Base-by-base conservation (phyloP, 768 basidiomycete genomes). In the Amanita phalloides region DNA sequence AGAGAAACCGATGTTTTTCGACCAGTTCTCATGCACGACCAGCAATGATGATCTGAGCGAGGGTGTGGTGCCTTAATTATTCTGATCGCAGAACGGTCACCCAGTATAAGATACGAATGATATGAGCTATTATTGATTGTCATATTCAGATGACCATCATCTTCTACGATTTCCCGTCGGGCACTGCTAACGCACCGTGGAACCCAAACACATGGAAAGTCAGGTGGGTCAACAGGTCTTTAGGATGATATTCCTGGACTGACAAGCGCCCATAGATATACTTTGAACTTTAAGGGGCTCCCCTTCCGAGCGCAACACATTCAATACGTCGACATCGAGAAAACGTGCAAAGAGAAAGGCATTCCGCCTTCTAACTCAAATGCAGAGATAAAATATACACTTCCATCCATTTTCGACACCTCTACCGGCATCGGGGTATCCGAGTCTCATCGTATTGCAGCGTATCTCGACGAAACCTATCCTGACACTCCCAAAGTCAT, bases 161-260 rank as follows among this genome's bases (percentile, higher is more conserved):
- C 17, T 60, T 75, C 42, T 78, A 75, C 61, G 77, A 77, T 50
- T 69, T 78, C 38, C 69, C 70, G 20, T 64, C 67, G 30, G 63
- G 57, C 36, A 46, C 64, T 3, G 49, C 57, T 1, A 48, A 6
- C 44, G 62, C 59, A 3, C 63, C 67, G 5, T 76, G 71, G 68
- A 71, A 72, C 4, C 70, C 73, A 6, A 77, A 75, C 53, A 70
- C 71, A 32, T 74, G 70, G 71, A 75, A 72, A 58, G 61, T 63
- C 10, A 58, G 76, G 76, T 71, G 38, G 46, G 63, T 26, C 9
- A 32, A 71, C 54, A 74, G 72, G 54, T 74, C 68, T n/a, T 60
- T 74, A 17, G 6, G 1, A 72, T 74, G 3, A 57, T 64, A 32
- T 68, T 75, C 42, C 9, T 32, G 23, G n/a, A 30, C 41, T 14